These are phyloP conservation scores for Aspergillus sp. DNA, from an alignment of 2,329 filamentous ascomycete species.

Conservation along the genomic window DNA sequence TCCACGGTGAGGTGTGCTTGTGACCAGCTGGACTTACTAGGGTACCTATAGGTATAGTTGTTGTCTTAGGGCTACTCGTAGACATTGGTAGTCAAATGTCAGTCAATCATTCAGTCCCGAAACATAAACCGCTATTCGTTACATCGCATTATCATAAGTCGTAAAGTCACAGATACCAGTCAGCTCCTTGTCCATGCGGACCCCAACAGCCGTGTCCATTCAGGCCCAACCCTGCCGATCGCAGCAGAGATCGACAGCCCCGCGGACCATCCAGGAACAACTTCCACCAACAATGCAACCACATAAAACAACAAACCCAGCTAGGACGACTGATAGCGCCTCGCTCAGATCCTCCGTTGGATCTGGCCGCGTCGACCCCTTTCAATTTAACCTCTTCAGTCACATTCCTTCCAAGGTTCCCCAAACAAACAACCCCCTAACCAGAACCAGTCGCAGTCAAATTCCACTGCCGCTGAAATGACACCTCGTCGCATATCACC, in stretches of 20 bases:
- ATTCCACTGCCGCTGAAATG: conserved; percentile 1
- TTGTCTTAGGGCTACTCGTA: neutral
- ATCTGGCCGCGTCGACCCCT: too few species aligned
- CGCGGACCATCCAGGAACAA: neutral
- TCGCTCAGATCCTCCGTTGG: neutral
- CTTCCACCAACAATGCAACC: neutral
- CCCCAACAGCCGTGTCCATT: too few species aligned
- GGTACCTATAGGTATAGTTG: neutral
- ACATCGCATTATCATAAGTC: too few species aligned
- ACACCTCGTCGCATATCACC: conserved; percentile 3
- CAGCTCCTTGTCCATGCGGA: too few species aligned
- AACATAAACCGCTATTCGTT: neutral
- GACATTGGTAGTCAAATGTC: neutral
- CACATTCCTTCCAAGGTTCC: too few species aligned
- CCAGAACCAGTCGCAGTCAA: neutral
- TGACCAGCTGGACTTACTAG: neutral
- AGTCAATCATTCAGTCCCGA: neutral
- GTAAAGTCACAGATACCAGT: too few species aligned
- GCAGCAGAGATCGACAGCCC: neutral
- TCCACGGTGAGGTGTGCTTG: neutral
- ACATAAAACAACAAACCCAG: neutral
- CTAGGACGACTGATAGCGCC: neutral
- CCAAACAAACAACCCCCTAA: neutral
- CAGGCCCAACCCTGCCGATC: neutral
- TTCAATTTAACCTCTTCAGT: too few species aligned